phyloP scores from a whole-genome alignment of 768 basidiomycete genomes.

The Mycena capillaripes region DNA sequence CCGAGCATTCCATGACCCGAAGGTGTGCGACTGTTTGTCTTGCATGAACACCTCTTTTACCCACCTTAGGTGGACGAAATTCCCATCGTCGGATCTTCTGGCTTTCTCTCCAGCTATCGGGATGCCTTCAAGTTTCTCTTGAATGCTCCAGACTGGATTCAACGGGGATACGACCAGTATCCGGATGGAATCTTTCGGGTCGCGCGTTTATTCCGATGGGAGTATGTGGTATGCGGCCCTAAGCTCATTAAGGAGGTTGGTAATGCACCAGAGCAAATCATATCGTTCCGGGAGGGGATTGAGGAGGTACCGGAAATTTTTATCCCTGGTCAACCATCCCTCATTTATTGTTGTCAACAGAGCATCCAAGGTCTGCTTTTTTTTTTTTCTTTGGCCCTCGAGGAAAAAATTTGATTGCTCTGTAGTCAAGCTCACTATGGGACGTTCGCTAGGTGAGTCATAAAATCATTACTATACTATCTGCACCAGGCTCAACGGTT shows the following conservation, averaged over 20 bases:
- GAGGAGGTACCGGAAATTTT: slow-evolving; percentile 45
- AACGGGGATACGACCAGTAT: slow-evolving; percentile 23
- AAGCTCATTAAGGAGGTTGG: slow-evolving; percentile 56
- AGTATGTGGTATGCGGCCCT: slow-evolving; percentile 50
- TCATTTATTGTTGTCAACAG: not conserved
- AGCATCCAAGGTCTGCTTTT: not conserved
- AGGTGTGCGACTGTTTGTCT: slow-evolving; percentile 2
- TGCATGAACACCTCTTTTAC: not conserved
- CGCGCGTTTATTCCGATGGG: slow-evolving; percentile 47
- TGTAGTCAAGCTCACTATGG: slow-evolving; percentile 18
- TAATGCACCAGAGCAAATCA: slow-evolving; percentile 52
- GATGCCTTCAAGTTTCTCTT: slow-evolving; percentile 23
- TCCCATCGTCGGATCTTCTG: slow-evolving; percentile 24
- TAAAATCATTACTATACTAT: not conserved
- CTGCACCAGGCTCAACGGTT: slow-evolving; percentile 10
- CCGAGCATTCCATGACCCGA: not conserved
- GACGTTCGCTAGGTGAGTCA: not conserved
- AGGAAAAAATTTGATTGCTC: not conserved
- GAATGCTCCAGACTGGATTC: slow-evolving; percentile 10
- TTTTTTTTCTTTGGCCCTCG: not conserved
- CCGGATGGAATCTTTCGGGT: slow-evolving; percentile 27
- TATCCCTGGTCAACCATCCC: not conserved
- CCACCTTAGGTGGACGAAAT: not conserved
- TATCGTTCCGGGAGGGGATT: slow-evolving; percentile 52
- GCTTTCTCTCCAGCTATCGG: slow-evolving; percentile 18